Evolutionary conservation across 169 alveolate species (phyloP), one percentile per base, ranked within the genome.

Genomic region (Eimeria brunetti): DNA sequence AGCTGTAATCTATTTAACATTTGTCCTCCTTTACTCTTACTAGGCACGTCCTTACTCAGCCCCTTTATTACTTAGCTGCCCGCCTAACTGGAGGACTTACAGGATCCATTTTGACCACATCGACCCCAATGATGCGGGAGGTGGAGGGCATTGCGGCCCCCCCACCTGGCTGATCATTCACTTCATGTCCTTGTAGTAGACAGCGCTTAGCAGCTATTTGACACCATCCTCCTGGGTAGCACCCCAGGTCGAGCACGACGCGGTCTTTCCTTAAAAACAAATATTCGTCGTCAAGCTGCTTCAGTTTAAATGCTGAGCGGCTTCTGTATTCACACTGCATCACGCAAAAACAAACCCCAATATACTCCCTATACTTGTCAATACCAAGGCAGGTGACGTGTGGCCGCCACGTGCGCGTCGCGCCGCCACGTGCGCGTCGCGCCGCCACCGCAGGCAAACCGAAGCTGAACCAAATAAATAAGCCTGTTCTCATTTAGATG

Each of bases 151-250:
- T 33, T 27, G 67, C 30, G 38, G 91, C 78, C 18, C 75, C 78
- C 38, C 80, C 58, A 30, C 36, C 36, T 2, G 76, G 51, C 44
- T 73, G 24, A 41, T 49, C 75, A 44, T 67, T 36, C 9, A 14
- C 12, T 38, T 49, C 91, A 8, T 85, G 83, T 36, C 96, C 95
- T 33, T 16, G 27, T 12, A 85, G 92, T 16, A 67, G 89, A 30
- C 89, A 69, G 38, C 97, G 95, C 80, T 94, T 90, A 20, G 91
- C 69, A 33, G 96, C 97, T 41, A 96, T 95, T 58, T 94, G 96
- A 51, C 96, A 89, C 96, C 96, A 94, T 38, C 96, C 96, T 38
- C 97, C 96, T 22, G 96, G 95, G 76, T 90, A 96, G 69, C 96
- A 95, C 6, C 97, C 97, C n/a, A 96, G 95, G 89, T 94, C 97